Evolutionary conservation across 106 monocot genomes (phyloP).

Genomic region (Xerophyta viscosa): DNA sequence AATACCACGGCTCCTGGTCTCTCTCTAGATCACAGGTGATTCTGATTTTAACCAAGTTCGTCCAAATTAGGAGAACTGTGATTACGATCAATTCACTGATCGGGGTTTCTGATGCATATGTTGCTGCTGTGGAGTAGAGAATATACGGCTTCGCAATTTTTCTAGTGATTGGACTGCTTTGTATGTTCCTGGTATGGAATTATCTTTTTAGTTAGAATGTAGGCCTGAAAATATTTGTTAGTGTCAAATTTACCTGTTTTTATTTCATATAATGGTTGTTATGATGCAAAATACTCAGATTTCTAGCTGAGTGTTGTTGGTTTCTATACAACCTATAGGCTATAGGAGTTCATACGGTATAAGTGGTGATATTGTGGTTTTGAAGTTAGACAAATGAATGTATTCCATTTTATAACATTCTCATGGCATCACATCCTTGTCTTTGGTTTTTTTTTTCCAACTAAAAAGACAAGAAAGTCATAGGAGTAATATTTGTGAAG

Average conservation of each 20-base stretch:
- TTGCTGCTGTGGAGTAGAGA: conserved; percentile 36
- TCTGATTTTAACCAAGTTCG: neutral
- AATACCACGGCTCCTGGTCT: conserved; percentile 35
- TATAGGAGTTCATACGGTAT: too few species aligned
- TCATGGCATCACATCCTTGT: too few species aligned
- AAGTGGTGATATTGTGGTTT: too few species aligned
- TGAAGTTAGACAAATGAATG: too few species aligned
- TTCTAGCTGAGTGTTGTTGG: neutral
- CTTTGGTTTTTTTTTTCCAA: too few species aligned
- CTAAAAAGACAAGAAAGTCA: too few species aligned
- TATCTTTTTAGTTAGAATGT: neutral
- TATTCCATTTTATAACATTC: too few species aligned
- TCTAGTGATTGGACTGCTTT: conserved; percentile 56
- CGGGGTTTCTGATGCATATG: neutral
- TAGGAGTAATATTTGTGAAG: too few species aligned
- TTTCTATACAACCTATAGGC: neutral
- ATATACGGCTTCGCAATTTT: conserved; percentile 69
- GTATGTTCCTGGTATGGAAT: conserved; percentile 66
- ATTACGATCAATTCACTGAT: too few species aligned
- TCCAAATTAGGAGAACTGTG: too few species aligned
- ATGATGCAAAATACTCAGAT: neutral
- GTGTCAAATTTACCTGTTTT: too few species aligned
- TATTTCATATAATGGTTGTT: too few species aligned
- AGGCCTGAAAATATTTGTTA: neutral
- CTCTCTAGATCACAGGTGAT: conserved; percentile 72